These are phyloP conservation scores for Eucalyptus camaldulensis DNA, from an alignment of 345 rosid species.

Conservation along the genomic window DNA sequence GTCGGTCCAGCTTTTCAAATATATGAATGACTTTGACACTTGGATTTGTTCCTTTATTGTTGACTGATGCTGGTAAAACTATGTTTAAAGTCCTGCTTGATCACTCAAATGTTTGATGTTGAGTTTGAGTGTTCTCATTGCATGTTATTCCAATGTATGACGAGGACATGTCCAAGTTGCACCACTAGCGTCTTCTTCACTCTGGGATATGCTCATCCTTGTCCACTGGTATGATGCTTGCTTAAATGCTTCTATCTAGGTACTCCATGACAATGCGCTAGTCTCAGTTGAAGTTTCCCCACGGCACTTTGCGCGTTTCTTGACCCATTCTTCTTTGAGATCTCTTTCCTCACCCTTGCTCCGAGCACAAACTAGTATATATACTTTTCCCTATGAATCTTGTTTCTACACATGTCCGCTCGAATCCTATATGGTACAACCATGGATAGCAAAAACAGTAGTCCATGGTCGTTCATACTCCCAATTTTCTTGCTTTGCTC, in stretches of 20 bases:
- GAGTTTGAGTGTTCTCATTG: not conserved
- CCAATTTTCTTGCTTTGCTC: conserved; percentile 8
- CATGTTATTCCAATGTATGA: not conserved
- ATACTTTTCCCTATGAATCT: not conserved
- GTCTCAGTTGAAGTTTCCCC: too few relatives aligned
- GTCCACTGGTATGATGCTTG: too few relatives aligned
- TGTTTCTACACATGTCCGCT: not conserved
- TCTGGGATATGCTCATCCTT: too few relatives aligned
- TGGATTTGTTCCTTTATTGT: not conserved
- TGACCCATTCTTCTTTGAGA: not conserved
- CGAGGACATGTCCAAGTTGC: not conserved
- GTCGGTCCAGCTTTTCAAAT: not conserved
- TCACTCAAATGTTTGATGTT: not conserved
- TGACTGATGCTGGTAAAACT: not conserved
- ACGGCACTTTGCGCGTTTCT: too few relatives aligned
- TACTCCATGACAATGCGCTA: too few relatives aligned
- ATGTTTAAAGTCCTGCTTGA: not conserved
- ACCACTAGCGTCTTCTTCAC: not conserved
- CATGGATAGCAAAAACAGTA: conserved; percentile 6
- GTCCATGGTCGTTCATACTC: conserved; percentile 3
- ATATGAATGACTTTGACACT: not conserved
- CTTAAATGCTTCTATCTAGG: too few relatives aligned
- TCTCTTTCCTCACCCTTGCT: not conserved
- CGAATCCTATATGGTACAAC: not conserved
- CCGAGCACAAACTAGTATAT: not conserved